Evolutionary conservation across 257 asterid genomes (phyloP).

Genomic region (Schizonepeta tenuifolia): DNA sequence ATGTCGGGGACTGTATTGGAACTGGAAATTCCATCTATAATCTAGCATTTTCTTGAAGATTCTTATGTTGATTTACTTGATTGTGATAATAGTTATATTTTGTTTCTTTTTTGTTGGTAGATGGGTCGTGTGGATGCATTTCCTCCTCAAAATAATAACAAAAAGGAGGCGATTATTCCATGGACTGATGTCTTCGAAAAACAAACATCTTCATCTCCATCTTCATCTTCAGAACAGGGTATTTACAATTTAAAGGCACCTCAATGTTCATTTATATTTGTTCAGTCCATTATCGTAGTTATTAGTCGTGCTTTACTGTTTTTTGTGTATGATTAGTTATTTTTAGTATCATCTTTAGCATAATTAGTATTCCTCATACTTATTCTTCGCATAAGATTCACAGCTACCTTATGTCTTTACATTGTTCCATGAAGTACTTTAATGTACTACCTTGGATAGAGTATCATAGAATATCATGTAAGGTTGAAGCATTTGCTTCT

Average conservation of each 20-base stretch:
- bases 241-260: conserved; percentile 24
- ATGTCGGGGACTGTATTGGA: background rate
- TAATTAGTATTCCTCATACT: background rate
- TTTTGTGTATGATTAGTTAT: background rate
- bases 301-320: background rate
- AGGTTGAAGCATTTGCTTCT: background rate
- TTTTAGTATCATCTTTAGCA: background rate
- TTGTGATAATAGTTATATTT: conserved; percentile 1
- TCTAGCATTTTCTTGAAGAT: conserved; percentile 15
- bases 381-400: conserved; percentile 11
- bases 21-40: conserved; percentile 5
- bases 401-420: background rate
- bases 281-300: conserved; percentile 6
- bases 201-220: conserved; percentile 39
- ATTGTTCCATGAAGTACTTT: background rate
- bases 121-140: conserved; percentile 82
- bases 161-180: conserved; percentile 68
- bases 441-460: background rate
- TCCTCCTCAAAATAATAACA: conserved; percentile 67
- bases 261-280: conserved; percentile 9
- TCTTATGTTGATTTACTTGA: conserved; percentile 16
- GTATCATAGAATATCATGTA: background rate
- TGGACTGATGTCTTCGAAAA: conserved; percentile 85
- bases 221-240: conserved; percentile 55
- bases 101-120: conserved; percentile 42